Percentiles rank a stretch among this genome's conserved stretches.
These are phyloP conservation scores for Colletotrichum simmondsii DNA, from an alignment of 2,329 filamentous ascomycete species.

Conservation along the genomic window DNA sequence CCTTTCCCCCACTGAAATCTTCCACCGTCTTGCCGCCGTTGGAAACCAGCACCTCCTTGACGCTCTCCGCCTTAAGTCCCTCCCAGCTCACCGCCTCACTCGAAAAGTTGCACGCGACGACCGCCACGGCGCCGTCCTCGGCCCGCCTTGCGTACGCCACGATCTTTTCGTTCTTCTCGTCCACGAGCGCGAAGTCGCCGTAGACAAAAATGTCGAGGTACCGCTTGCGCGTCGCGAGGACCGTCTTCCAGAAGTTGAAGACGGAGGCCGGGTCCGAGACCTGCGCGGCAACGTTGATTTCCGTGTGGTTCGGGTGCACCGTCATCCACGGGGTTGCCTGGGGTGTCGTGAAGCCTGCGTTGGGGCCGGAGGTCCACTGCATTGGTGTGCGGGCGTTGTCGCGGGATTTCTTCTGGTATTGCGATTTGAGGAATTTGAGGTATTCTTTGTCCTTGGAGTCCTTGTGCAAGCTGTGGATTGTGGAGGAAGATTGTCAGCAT, in stretches of 20 bases:
- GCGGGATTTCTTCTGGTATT: constrained; percentile 69
- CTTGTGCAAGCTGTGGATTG: constrained; percentile 47
- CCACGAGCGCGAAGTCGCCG: constrained; percentile 60
- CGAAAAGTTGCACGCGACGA: constrained; percentile 53
- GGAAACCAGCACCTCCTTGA: constrained; percentile 48
- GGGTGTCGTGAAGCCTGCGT: constrained; percentile 72
- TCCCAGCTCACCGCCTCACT: constrained; percentile 45
- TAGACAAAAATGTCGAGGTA: constrained; percentile 74
- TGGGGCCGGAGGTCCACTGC: constrained; percentile 71
- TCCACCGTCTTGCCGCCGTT: constrained; percentile 42
- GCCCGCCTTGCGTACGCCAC: constrained; percentile 51
- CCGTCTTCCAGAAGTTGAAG: constrained; percentile 69
- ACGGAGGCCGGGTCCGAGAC: constrained; percentile 59
- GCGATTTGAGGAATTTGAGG: constrained; percentile 47
- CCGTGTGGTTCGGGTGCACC: constrained; percentile 69
- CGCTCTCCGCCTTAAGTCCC: constrained; percentile 36
- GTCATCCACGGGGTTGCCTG: constrained; percentile 74
- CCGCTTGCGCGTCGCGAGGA: constrained; percentile 70
- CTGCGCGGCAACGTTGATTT: constrained; percentile 72
- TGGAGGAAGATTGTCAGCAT: background rate
- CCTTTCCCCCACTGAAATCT: constrained; percentile 40
- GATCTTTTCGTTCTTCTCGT: constrained; percentile 48
- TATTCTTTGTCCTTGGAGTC: constrained; percentile 51
- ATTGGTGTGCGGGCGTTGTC: constrained; percentile 80
- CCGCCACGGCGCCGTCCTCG: constrained; percentile 43